These are phyloP conservation scores for Fusarium brachygibbosum DNA, from an alignment of 2,329 filamentous ascomycete genomes.

Conservation along the genomic window DNA sequence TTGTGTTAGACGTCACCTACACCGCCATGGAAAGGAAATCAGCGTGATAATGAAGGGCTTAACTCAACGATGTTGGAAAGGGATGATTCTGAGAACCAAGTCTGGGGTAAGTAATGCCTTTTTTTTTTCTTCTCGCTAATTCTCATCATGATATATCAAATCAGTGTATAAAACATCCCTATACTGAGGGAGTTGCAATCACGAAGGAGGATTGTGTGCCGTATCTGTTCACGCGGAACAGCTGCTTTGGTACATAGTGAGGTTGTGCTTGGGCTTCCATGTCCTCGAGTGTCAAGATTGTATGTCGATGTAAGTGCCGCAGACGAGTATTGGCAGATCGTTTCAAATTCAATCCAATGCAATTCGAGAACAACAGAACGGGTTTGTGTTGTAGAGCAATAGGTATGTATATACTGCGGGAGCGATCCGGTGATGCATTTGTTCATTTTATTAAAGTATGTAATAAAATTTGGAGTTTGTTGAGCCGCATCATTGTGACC, in stretches of 20 bases:
- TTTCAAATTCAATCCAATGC: not conserved
- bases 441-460: not conserved
- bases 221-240: not conserved
- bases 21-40: not conserved
- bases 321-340: not conserved
- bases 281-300: not conserved
- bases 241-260: not conserved
- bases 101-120: not conserved
- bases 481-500: constrained; percentile 30
- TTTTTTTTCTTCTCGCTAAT: no score
- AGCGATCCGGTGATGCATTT: not conserved
- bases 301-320: not conserved
- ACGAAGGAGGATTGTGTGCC: not conserved
- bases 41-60: no score
- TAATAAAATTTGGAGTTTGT: constrained; percentile 5
- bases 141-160: no score
- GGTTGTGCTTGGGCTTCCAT: not conserved
- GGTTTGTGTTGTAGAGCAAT: not conserved
- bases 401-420: not conserved
- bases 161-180: not conserved
- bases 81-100: not conserved
- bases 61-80: not conserved
- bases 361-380: not conserved
- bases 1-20: not conserved
- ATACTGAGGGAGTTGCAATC: not conserved